Base-by-base conservation (phyloP, 1,284 basidiomycete species). In the Sparassis latifolia region DNA sequence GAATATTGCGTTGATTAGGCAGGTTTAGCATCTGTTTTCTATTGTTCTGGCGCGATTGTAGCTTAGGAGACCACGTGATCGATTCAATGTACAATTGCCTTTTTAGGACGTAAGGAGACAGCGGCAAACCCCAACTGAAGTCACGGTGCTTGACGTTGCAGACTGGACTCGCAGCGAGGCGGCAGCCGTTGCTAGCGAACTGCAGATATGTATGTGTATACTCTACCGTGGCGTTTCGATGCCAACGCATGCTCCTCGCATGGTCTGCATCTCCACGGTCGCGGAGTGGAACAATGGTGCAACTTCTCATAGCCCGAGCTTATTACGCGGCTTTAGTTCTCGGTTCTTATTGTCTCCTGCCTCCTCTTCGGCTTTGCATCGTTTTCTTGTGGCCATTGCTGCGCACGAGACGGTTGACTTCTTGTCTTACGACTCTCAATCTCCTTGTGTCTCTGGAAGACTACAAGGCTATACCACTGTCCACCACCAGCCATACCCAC, bases 361-460 rank as follows among this genome's bases (percentile, higher is more conserved):
- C 47, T 49, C 54, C 55, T 55, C 54, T 53, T 54, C 44, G 44
- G 50, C 47, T 44, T 48, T 44, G 31, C 20, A 20, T 20, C 20
- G 20, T 20, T 20, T 20, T 20, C 20, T 20, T 20, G 20, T 20
- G 20, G 20, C 20, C 20, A 20, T 20, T 20, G 20, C 20, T 20
- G 20, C 20, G 20, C 20, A 20, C 20, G 48, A 41, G 42, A 45
- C 51, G 46, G 48, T 12, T 37, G 37, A n/a, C 45, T 28, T 43
- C 45, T 41, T 33, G 42, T 38, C 46, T 29, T 28, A 49, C 41
- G 45, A 44, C 48, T 33, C n/a, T 30, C 38, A 6, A 33, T 30
- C 28, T 49, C 32, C 42, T 44, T 54, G 49, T 38, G 53, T 50
- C 50, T 43, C 53, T 47, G 53, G 53, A 49, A 52, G 53, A 55